Conservation (phyloP, 2,329 filamentous ascomycete genomes). For the Zelopaecilomyces penicillatus region DNA sequence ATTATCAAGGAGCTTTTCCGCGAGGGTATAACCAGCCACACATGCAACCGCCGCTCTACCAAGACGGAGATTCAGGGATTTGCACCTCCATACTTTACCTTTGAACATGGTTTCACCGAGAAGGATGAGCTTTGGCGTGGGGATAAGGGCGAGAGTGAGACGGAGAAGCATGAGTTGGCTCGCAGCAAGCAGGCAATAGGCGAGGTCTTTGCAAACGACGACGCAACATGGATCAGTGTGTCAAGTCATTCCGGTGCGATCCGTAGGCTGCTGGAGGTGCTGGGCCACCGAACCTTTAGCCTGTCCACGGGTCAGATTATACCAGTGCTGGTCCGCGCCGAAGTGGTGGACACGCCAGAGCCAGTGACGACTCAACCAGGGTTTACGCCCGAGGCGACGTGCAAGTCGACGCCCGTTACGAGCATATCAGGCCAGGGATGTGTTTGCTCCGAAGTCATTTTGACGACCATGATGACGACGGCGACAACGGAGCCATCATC, state of each 20-base stretch:
- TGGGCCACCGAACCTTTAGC: conserved; percentile 53
- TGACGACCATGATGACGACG: background rate
- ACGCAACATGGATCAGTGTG: conserved; percentile 48
- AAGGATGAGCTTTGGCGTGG: conserved; percentile 38
- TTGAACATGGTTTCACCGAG: conserved; percentile 56
- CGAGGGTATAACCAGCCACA: conserved; percentile 59
- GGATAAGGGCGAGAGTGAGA: conserved; percentile 34
- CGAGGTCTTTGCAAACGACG: conserved; percentile 46
- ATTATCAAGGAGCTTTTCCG: conserved; percentile 56
- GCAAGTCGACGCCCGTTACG: conserved; percentile 34
- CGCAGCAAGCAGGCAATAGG: conserved; percentile 44
- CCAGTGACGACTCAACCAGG: conserved; percentile 23
- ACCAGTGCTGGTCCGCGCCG: conserved; percentile 56
- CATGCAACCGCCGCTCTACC: conserved; percentile 55
- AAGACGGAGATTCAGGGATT: conserved; percentile 42
- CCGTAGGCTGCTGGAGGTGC: conserved; percentile 39
- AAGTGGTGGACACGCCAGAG: conserved; percentile 27
- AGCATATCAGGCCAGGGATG: conserved; percentile 34
- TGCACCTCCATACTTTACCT: conserved; percentile 40
- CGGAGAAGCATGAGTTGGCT: conserved; percentile 37
- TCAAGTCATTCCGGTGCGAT: conserved; percentile 55
- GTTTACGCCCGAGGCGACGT: conserved; percentile 35
- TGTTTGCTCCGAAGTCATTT: conserved; percentile 23
- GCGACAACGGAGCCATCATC: background rate
- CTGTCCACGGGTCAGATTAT: conserved; percentile 61